phyloP scores from a whole-genome alignment of 768 basidiomycete species.

The Aureoboletus auriporus region DNA sequence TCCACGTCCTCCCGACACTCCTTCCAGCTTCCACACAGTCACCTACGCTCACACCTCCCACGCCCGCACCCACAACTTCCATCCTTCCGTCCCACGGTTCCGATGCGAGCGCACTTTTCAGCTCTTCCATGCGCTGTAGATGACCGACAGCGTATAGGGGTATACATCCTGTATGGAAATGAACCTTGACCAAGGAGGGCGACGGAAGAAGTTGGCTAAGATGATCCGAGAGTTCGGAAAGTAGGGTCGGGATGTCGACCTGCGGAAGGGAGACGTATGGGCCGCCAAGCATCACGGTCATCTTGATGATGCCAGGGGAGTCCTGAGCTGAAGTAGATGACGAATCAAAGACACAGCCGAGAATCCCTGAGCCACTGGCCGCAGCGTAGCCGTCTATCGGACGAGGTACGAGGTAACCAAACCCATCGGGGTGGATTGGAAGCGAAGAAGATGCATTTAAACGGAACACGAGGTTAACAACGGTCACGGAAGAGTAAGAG shows the following conservation, averaged over 20 bases:
- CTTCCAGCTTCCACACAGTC: slow-evolving; percentile 81
- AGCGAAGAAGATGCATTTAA: slow-evolving; percentile 31
- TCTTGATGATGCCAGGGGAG: slow-evolving; percentile 52
- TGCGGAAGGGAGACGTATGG: slow-evolving; percentile 44
- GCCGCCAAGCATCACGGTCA: slow-evolving; percentile 91
- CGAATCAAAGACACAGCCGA: slow-evolving; percentile 91
- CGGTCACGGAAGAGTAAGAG: slow-evolving; percentile 75
- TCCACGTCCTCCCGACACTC: slow-evolving; percentile 45
- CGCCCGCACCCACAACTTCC: slow-evolving; percentile 78
- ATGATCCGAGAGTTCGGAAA: slow-evolving; percentile 40
- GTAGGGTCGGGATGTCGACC: slow-evolving; percentile 22
- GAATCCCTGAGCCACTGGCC: slow-evolving; percentile 42
- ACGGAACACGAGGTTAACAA: slow-evolving; percentile 84
- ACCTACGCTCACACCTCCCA: slow-evolving; percentile 81
- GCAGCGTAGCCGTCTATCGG: slow-evolving; percentile 51
- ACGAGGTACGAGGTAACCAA: slow-evolving; percentile 92
- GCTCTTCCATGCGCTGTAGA: slow-evolving; percentile 57
- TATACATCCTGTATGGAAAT: slow-evolving; percentile 65
- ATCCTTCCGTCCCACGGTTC: slow-evolving; percentile 45
- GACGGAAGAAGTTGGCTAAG: slow-evolving; percentile 45
- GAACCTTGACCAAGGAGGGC: slow-evolving; percentile 52
- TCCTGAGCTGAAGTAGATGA: slow-evolving; percentile 66
- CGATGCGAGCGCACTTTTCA: slow-evolving; percentile 41
- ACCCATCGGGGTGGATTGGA: slow-evolving; percentile 75
- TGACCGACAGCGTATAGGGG: slow-evolving; percentile 78